Evolutionary conservation across 2,329 filamentous ascomycete genomes (phyloP), one percentile per base, ranked within the genome.

Genomic region (Parafenestella ontariensis): DNA sequence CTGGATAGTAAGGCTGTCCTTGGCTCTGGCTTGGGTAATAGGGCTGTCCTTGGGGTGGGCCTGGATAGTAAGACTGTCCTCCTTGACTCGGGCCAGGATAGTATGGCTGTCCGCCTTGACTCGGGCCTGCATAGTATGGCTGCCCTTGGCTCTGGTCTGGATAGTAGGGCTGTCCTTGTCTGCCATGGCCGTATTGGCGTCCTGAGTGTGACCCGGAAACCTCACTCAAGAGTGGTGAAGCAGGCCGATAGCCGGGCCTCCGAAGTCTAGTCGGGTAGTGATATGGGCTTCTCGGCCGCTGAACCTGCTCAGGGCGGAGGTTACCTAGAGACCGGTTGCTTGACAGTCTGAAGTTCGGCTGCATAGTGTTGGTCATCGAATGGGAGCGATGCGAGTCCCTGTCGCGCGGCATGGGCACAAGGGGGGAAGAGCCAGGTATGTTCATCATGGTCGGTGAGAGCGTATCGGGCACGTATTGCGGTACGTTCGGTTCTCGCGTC

Each of bases 221-320:
- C 40, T 82, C 79, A 54, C 77, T 81, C 68, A 78, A 59, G 7
- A 77, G 76, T 31, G 79, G 78, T 18, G 80, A 81, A 11, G 69
- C 66, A 17, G 79, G 72, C 18, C 78, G 73, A 58, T 78, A 76
- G 13, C 75, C 75, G 13, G 76, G 74, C 26, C 77, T 75, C 56
- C 75, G 76, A 54, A 78, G 70, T 41, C 78, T 71, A 46, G 73
- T 73, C 1, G 77, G 78, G 58, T 81, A 79, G 17, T 43, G 26
- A 6, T 77, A 79, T 18, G 77, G 75, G 23, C 74, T 78, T 42
- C 70, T 68, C 11, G 73, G 68, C 28, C 76, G 72, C 42, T 65
- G 73, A 44, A 68, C 55, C 21, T 59, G 59, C 20, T 77, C 77
- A 42, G 77, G 73, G 53, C 79, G 76, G 39, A 82, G 62, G 60